Evolutionary conservation across 352 stramenopile genomes (phyloP).

Genomic region (Phytophthora citrophthora): DNA sequence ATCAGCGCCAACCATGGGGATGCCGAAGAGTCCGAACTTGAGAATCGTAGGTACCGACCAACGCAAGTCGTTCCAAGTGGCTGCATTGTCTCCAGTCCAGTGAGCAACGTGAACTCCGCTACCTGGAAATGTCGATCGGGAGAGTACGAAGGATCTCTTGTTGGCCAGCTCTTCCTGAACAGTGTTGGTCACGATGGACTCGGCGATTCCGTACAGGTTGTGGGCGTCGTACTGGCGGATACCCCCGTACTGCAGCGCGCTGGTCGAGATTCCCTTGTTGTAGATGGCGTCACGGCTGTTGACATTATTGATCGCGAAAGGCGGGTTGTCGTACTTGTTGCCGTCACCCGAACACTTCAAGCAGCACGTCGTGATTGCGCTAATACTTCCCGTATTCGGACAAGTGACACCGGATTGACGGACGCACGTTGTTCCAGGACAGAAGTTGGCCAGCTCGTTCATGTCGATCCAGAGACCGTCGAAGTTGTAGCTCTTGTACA

Average conservation of each 20-base stretch:
- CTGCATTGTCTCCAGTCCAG: conserved; percentile 83
- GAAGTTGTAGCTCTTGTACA: conserved; percentile 48
- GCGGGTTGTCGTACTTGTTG: conserved; percentile 63
- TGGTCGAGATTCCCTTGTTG: conserved; percentile 74
- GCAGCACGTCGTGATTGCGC: conserved; percentile 53
- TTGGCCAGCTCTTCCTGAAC: conserved; percentile 54
- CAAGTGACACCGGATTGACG: conserved; percentile 43
- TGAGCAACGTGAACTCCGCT: conserved; percentile 67
- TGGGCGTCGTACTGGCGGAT: conserved; percentile 81
- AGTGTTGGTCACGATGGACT: conserved; percentile 68
- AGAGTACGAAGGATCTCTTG: conserved; percentile 79
- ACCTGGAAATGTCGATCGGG: conserved; percentile 72
- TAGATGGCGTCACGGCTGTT: conserved; percentile 43
- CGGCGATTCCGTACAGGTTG: conserved; percentile 82
- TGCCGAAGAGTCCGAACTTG: conserved; percentile 78
- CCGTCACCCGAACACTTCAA: conserved; percentile 43
- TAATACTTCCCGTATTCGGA: conserved; percentile 39
- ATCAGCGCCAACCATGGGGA: conserved; percentile 85
- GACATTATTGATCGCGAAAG: conserved; percentile 68
- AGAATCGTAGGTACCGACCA: conserved; percentile 73
- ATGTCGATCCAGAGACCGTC: conserved; percentile 70
- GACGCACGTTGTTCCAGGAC: conserved; percentile 46
- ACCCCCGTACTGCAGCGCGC: conserved; percentile 53
- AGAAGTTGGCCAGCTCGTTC: conserved; percentile 89
- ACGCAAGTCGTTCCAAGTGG: conserved; percentile 80